Evolutionary conservation across 768 basidiomycete genomes (phyloP), one percentile per base, ranked within the genome.

Genomic region (Hortiboletus campestris): DNA sequence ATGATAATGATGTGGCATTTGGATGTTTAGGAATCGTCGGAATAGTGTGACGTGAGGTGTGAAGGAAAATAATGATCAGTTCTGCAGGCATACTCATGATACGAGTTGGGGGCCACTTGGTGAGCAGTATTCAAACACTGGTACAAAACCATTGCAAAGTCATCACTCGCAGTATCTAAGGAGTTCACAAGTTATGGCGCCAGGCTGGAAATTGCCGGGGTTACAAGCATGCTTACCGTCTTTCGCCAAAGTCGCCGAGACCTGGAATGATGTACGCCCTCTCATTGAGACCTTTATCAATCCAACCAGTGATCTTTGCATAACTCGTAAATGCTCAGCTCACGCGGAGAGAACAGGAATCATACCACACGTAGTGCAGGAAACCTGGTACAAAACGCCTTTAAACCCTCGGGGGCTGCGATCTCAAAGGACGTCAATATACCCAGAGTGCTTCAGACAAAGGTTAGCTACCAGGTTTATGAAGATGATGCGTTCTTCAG

Each of bases 161-260:
- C 17, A 19, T 64, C 35, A 68, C 45, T 68, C 51, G 39, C 67
- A 68, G 19, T 68, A 68, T 50, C 67, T 68, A 35, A n/a, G 14
- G 22, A 17, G 9, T 41, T 32, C 32, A 38, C 46, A 19, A 44
- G 29, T 46, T 22, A 48, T 4, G 25, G 16, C 0, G 48, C 19
- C 12, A 10, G 25, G 12, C 11, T 20, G 10, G 0, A 19, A 12
- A 14, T 16, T 11, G 7, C 11, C 35, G 28, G 6, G 19, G 40
- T 19, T 28, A 38, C 4, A 14, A 36, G 17, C 14, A 38, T 14
- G 38, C 73, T 58, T 63, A 88, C 89, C 91, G 86, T 67, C 91
- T 76, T 69, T 96, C 94, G 49, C 94, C 94, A 69, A 98, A 98
- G 69, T 98, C 94, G n/a, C 94, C 94, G n/a, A 98, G 77, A 29